A percentile compares a stretch with the other conserved stretches of the same genome.
phyloP scores from a whole-genome alignment of 139 green algal genomes.

The Auxenochlorella protothecoides region DNA sequence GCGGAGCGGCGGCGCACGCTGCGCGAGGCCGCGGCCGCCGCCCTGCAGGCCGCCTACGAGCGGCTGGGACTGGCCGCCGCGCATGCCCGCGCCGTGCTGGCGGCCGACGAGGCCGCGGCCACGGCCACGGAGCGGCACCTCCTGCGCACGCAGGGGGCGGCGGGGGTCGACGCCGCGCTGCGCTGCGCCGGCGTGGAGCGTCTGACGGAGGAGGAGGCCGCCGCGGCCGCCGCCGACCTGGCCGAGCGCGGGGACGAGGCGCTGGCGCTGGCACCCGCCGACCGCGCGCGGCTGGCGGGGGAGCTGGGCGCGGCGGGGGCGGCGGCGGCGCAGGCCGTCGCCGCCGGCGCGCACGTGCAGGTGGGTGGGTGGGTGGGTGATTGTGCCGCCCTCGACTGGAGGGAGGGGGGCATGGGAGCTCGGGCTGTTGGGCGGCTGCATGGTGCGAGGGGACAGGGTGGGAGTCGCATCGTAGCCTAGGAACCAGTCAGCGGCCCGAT shows the following conservation, averaged over 20 bases:
- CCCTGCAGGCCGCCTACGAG: constrained; percentile 13
- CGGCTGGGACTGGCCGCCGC: constrained; percentile 16
- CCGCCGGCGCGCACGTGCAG: no score
- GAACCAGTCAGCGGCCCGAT: no score
- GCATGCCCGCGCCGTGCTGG: neutral
- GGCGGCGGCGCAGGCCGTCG: no score
- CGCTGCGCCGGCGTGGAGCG: constrained; percentile 24
- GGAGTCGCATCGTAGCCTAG: no score
- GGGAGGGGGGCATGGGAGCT: no score
- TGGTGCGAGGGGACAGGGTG: no score
- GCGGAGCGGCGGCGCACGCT: constrained; percentile 49
- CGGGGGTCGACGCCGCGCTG: constrained; percentile 52
- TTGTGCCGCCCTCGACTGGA: no score
- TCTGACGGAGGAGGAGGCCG: neutral
- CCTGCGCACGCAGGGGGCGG: constrained; percentile 38
- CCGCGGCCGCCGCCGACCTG: neutral
- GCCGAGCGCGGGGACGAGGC: neutral
- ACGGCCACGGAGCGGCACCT: constrained; percentile 47
- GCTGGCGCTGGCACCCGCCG: constrained; percentile 17
- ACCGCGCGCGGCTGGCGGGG: constrained; percentile 23
- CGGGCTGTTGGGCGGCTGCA: no score
- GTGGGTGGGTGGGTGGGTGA: no score
- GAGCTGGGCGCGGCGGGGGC: constrained; percentile 10
- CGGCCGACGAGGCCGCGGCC: constrained; percentile 27
- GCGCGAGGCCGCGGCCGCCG: constrained; percentile 37